Evolutionary conservation across 2,329 filamentous ascomycete genomes (phyloP).

Genomic region (Diaporthe capsici): DNA sequence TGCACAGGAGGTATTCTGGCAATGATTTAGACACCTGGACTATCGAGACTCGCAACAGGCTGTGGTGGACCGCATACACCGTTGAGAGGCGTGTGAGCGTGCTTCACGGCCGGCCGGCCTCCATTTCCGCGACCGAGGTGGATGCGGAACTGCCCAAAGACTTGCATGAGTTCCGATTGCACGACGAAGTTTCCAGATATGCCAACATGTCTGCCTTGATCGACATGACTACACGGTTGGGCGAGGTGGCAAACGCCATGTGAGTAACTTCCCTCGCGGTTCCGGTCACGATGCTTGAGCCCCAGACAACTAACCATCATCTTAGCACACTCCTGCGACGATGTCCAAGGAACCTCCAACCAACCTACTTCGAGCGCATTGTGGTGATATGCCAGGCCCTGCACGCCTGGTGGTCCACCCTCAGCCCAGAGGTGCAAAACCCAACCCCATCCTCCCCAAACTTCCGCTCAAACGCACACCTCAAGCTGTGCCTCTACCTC

Average conservation of each 20-base stretch:
- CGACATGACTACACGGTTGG: conserved; percentile 54
- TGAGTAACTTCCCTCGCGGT: conserved; percentile 42
- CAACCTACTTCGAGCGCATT: conserved; percentile 56
- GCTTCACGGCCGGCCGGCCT: conserved; percentile 69
- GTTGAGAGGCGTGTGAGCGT: conserved; percentile 70
- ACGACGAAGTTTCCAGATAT: conserved; percentile 29
- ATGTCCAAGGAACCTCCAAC: conserved; percentile 54
- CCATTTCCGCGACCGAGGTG: conserved; percentile 65
- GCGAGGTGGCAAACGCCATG: conserved; percentile 57
- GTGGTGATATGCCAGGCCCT: conserved; percentile 55
- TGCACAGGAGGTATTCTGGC: conserved; percentile 67
- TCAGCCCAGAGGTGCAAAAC: conserved; percentile 56
- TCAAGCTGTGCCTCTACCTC: conserved; percentile 67
- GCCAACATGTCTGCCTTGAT: conserved; percentile 41
- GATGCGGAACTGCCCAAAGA: conserved; percentile 67
- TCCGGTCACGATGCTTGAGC: not conserved
- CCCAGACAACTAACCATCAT: conserved; percentile 43
- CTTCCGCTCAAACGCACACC: conserved; percentile 64
- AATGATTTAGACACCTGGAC: conserved; percentile 62
- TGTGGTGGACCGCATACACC: conserved; percentile 71
- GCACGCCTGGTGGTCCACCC: conserved; percentile 57
- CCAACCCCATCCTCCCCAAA: conserved; percentile 56
- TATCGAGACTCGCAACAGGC: conserved; percentile 66
- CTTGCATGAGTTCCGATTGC: conserved; percentile 50
- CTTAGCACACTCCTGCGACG: conserved; percentile 55